These are phyloP conservation scores for Cyclotella kingstonii DNA, from an alignment of 108 stramenopile genomes.

Conservation along the genomic window DNA sequence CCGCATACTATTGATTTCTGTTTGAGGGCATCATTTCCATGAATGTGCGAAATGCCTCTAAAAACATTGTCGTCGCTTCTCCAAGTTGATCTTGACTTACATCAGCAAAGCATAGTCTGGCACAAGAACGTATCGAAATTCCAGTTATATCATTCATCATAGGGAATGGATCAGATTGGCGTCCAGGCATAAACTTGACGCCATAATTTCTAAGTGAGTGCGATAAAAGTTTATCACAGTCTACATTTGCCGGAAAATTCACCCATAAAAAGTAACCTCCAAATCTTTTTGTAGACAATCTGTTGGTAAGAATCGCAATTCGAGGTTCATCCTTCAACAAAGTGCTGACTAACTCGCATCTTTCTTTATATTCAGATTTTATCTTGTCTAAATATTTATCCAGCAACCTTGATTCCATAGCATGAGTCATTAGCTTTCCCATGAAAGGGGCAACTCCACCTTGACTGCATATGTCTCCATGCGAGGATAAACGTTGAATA, in stretches of 20 bases:
- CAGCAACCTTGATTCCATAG: constrained; percentile 37
- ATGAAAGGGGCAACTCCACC: constrained; percentile 66
- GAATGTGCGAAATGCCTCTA: constrained; percentile 39
- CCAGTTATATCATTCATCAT: constrained; percentile 7
- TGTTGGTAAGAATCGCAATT: constrained; percentile 28
- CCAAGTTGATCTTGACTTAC: constrained; percentile 39
- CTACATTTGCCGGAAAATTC: constrained; percentile 45
- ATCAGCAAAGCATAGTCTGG: constrained; percentile 70
- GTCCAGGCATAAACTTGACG: constrained; percentile 55
- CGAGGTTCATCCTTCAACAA: constrained; percentile 35
- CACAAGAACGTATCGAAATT: constrained; percentile 29
- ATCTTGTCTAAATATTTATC: constrained; percentile 51
- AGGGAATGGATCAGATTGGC: constrained; percentile 43
- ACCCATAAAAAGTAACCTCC: constrained; percentile 78
- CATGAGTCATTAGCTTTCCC: constrained; percentile 50
- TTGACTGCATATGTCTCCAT: constrained; percentile 67
- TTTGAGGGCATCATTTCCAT: neutral
- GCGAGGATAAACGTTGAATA: constrained; percentile 33
- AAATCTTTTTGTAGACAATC: constrained; percentile 13
- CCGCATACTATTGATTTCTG: too few relatives aligned
- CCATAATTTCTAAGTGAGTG: constrained; percentile 32
- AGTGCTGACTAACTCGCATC: constrained; percentile 36
- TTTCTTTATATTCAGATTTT: constrained; percentile 38
- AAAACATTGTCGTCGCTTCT: constrained; percentile 32
- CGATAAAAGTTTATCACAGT: constrained; percentile 44